Evolutionary conservation across 306 rosid genomes (phyloP).

Genomic region (Casuarina glauca): DNA sequence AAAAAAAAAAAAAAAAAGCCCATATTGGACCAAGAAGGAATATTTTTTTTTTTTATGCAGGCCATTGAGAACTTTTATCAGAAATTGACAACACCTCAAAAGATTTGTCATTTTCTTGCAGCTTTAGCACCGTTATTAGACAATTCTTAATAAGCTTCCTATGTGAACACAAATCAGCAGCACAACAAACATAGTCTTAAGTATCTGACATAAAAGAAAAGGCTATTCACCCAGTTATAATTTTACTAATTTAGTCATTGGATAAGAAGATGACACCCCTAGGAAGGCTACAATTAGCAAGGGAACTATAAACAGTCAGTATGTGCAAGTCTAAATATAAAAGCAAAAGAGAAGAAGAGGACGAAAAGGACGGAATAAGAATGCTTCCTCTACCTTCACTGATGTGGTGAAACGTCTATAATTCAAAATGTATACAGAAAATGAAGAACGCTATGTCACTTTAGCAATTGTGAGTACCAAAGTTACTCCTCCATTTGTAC

Average conservation of each 20-base stretch:
- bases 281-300: neutral
- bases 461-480: no score
- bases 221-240: neutral
- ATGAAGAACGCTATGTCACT: neutral
- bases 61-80: neutral
- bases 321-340: neutral
- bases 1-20: neutral
- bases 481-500: neutral
- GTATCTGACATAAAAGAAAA: neutral
- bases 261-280: neutral
- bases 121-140: neutral
- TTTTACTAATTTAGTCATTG: conserved; percentile 10
- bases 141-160: neutral
- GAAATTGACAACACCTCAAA: neutral
- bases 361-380: neutral
- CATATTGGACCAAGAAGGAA: neutral
- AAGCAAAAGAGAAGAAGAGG: neutral
- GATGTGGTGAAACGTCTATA: neutral
- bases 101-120: neutral
- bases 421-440: neutral
- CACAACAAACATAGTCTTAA: neutral
- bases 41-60: neutral
- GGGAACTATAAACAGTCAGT: conserved; percentile 15
- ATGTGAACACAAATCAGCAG: neutral
- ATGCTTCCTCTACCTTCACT: neutral